A percentile compares a stretch with the other conserved stretches of the same genome.
phyloP scores from a whole-genome alignment of 139 green algal species.

The Coelastrella sp. region DNA sequence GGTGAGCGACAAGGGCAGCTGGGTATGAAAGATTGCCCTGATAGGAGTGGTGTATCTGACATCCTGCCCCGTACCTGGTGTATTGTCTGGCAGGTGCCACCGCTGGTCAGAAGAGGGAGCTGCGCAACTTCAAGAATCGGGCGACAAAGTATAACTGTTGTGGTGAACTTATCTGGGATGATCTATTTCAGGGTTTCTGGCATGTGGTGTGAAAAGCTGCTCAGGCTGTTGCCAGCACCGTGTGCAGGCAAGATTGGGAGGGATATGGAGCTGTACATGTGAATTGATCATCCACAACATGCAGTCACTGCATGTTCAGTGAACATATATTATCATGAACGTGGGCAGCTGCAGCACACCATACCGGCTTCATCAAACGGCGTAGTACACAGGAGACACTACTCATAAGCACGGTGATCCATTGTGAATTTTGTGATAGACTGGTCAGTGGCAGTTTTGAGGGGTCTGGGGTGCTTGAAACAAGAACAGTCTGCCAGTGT shows the following conservation, averaged over 20 bases:
- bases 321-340: no score
- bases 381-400: no score
- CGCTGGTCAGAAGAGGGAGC: conserved; percentile 50
- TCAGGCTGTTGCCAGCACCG: not conserved
- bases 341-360: no score
- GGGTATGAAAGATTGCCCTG: not conserved
- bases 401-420: no score
- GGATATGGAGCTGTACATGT: no score
- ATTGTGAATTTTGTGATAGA: no score
- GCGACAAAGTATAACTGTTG: conserved; percentile 57
- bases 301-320: no score
- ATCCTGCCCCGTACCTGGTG: no score
- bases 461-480: no score
- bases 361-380: no score
- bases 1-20: not conserved
- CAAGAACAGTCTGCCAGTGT: no score
- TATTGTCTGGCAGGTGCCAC: not conserved
- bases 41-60: not conserved
- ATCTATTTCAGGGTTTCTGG: conserved; percentile 73
- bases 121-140: conserved; percentile 65
- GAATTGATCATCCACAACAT: not conserved
- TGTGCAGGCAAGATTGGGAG: not conserved
- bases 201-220: not conserved
- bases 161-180: conserved; percentile 74
- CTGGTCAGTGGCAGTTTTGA: no score